Conservation (phyloP, 2,329 filamentous ascomycete species). For the Fusarium udum region DNA sequence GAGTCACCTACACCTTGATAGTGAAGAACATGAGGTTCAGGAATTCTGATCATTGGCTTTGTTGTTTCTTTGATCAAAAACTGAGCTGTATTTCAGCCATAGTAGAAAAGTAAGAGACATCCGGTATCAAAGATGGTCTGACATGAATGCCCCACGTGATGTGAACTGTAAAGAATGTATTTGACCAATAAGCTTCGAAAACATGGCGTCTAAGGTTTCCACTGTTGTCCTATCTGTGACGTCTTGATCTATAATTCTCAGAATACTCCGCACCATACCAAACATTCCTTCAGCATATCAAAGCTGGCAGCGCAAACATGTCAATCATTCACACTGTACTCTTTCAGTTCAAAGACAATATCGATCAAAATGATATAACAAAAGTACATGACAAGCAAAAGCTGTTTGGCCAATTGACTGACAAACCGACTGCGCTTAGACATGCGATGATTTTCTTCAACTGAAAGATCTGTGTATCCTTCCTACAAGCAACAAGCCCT, state of each 20-base stretch:
- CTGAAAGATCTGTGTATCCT: constrained; percentile 13
- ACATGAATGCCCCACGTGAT: background rate
- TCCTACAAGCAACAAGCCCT: background rate
- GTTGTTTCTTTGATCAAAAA: background rate
- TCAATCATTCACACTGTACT: constrained; percentile 9
- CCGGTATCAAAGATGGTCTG: background rate
- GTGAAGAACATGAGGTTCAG: background rate
- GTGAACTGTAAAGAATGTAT: background rate
- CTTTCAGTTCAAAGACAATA: constrained; percentile 13
- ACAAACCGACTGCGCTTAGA: background rate
- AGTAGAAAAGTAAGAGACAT: background rate
- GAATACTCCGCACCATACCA: background rate
- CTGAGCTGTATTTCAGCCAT: background rate
- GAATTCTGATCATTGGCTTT: too few species aligned
- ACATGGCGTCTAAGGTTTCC: background rate
- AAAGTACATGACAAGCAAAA: background rate
- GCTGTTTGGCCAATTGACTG: background rate
- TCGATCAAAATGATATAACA: background rate
- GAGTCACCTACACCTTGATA: background rate
- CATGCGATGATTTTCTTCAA: background rate
- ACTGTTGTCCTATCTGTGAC: background rate
- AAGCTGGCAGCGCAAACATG: constrained; percentile 4
- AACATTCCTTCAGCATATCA: background rate
- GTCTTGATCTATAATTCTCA: background rate
- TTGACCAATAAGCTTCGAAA: background rate